Evolutionary conservation across 768 basidiomycete genomes (phyloP), one percentile per base, ranked within the genome.

Genomic region (Macrolepiota dolichaula): DNA sequence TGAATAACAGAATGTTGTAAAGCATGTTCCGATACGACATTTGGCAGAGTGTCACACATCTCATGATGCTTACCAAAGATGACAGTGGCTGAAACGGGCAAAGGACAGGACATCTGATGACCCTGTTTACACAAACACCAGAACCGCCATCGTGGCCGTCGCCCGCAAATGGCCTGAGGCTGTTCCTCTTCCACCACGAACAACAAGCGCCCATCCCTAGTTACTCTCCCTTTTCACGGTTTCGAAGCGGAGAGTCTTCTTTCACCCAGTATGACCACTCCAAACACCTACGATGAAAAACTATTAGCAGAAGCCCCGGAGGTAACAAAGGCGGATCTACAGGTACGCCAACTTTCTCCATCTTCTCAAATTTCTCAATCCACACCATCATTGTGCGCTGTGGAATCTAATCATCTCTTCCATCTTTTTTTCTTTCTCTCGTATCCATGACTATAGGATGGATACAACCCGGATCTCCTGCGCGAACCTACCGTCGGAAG

Each of bases 391-490:
- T 32, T n/a, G 29, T 7, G 29, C 29, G 29, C 29, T 32, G 29
- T 9, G 15, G n/a, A 19, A n/a, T n/a, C 57, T 42, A 10, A 32
- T 7, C 27, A 35, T 27, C 22, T 29, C 9, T 12, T 27, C 46
- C n/a, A n/a, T 62, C 4, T 12, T 35, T 19, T 11, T 24, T 22
- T 32, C 9, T 38, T n/a, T 40, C 24, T 19, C 19, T n/a, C 35
- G 15, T n/a, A 7, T 44, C 42, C 9, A 19, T 44, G 42, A 44
- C 13, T 24, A 35, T 57, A 72, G 71, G 64, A 65, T 53, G 71
- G 71, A 1, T 72, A 72, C 65, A 68, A 68, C 37, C 56, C 69
- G 29, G 71, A 71, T 50, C 50, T 72, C 19, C 66, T 72, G 15
- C 42, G 62, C 4, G 67, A 69, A 37, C 36, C 63, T 27, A 47